These are phyloP conservation scores for Gossypium bickii DNA, from an alignment of 345 rosid species.

Conservation along the genomic window DNA sequence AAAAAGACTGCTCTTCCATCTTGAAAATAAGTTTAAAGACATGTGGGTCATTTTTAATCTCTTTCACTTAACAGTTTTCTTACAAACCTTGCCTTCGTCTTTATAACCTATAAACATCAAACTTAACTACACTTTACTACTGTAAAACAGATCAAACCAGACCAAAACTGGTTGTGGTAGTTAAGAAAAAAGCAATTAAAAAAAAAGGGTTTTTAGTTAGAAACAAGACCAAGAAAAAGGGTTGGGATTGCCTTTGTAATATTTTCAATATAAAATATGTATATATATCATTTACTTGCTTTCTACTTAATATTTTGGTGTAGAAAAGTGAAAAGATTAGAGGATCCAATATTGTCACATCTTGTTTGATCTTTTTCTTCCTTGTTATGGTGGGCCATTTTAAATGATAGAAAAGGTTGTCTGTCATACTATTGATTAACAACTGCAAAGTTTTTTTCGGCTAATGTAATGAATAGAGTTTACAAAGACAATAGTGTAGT, in stretches of 20 bases:
- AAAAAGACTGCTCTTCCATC: slow-evolving; percentile 15
- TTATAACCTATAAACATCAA: not conserved
- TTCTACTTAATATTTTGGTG: not conserved
- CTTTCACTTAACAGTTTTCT: slow-evolving; percentile 4
- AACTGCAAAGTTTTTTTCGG: not conserved
- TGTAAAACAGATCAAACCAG: slow-evolving; percentile 4
- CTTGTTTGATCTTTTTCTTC: slow-evolving; percentile 3
- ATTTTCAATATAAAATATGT: not conserved
- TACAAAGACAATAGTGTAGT: not conserved
- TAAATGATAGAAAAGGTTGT: slow-evolving; percentile 6
- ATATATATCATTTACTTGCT: not conserved
- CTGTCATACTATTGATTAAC: not conserved
- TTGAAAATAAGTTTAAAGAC: not conserved
- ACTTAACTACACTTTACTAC: not conserved
- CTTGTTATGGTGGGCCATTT: slow-evolving; percentile 16
- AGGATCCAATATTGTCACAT: slow-evolving; percentile 15
- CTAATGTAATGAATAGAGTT: not conserved
- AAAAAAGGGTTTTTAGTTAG: not conserved
- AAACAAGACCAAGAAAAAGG: not conserved
- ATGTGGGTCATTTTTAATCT: slow-evolving; percentile 16
- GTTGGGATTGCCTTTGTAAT: not conserved
- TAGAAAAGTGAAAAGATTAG: slow-evolving; percentile 20
- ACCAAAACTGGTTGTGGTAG: slow-evolving; percentile 11
- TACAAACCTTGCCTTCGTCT: slow-evolving; percentile 9
- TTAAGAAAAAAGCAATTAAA: not conserved